Evolutionary conservation across 305 asterid species (phyloP), one percentile per base, ranked within the genome.

Genomic region (Andrographis paniculata): DNA sequence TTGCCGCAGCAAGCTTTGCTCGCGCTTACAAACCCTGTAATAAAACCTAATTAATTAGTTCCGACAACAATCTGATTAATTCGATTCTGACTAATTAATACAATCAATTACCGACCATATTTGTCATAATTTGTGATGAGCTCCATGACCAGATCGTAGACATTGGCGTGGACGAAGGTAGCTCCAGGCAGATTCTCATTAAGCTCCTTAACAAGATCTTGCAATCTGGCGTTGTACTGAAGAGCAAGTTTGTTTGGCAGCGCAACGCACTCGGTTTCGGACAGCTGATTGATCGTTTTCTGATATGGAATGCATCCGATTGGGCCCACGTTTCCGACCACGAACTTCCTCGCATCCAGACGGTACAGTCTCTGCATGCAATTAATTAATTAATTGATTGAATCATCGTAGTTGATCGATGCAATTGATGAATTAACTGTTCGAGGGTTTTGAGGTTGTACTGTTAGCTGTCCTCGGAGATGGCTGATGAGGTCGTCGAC

Each of bases 261-360:
- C 17, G 77, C 69, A 23, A 78, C 98, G 16, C 98, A 89, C 49
- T 89, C 84, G 0, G 36, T 48, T 20, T 67, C 88, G 19, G 15
- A 67, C 13, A 89, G 58, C 40, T 82, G 95, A 27, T 89, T 89
- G 8, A 89, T 82, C 5, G 94, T 82, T 56, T 79, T 82, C 51
- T 89, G 98, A 59, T 89, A 89, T 0, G 98, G 98, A 43, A 89
- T 89, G 75, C 98, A 89, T 4, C 98, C 98, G 18, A 85, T 56
- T n/a, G 98, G 98, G 0, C 98, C 98, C 0, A 89, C 94, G 40
- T 89, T 85, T 40, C 88, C 94, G 21, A 89, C 54, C 2, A 89
- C 58, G 60, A 89, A 89, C 61, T 85, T 89, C 46, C 95, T 72
- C 0, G 87, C 98, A 49, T 82, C 98, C 53, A 89, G 30, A 20